Conservation (phyloP, 345 rosid species). For the Hypericum perforatum region DNA sequence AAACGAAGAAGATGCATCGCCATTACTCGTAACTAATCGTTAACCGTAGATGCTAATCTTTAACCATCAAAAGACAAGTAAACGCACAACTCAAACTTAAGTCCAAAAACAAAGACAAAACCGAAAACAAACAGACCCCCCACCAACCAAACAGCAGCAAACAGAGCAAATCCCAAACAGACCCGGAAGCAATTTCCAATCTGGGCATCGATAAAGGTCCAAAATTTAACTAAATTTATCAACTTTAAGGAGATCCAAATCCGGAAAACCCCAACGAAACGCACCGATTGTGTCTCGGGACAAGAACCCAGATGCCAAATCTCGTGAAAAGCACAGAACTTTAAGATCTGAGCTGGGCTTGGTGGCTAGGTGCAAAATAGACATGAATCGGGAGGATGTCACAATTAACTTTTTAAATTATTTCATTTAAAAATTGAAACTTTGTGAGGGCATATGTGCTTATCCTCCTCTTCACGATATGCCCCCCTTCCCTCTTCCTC, state of each 20-base stretch:
- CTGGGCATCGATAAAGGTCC: constrained; percentile 16
- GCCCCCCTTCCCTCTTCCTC: constrained; percentile 23
- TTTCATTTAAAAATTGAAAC: too few species aligned
- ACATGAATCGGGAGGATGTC: constrained; percentile 29
- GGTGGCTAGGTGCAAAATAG: constrained; percentile 32
- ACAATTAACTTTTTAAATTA: too few species aligned
- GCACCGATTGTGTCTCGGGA: constrained; percentile 40
- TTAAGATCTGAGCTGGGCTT: constrained; percentile 52
- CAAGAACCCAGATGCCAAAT: constrained; percentile 61
- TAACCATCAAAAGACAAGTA: constrained; percentile 9
- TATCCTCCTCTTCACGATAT: constrained; percentile 40
- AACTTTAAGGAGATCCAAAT: constrained; percentile 30
- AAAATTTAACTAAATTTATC: constrained; percentile 9
- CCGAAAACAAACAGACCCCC: constrained; percentile 42
- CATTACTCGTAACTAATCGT: too few species aligned
- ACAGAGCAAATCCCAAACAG: constrained; percentile 24
- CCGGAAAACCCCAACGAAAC: constrained; percentile 28
- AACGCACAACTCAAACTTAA: constrained; percentile 18
- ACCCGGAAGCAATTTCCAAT: constrained; percentile 18
- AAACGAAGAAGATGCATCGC: too few species aligned
- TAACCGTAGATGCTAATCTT: constrained; percentile 15
- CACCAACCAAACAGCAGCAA: constrained; percentile 15
- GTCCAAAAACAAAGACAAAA: constrained; percentile 7
- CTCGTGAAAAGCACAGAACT: constrained; percentile 24
- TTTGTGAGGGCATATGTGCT: constrained; percentile 22